phyloP scores from a whole-genome alignment of 495 filamentous ascomycete genomes.

The Thermothielavioides terrestris region DNA sequence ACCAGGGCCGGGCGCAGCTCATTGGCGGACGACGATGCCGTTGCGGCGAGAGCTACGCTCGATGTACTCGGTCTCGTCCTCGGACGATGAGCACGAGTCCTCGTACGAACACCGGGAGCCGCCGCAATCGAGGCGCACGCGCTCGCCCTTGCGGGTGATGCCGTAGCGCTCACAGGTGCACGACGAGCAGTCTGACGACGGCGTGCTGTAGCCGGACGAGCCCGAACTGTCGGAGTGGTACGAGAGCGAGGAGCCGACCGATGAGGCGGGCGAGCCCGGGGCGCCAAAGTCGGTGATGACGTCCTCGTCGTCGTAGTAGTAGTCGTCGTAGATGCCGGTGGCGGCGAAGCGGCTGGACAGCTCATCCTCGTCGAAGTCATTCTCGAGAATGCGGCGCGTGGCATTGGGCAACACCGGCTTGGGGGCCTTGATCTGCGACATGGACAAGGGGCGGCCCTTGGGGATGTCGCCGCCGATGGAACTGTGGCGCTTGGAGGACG shows the following conservation, averaged over 20 bases:
- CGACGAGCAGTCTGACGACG: constrained; percentile 41
- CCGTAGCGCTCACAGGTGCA: constrained; percentile 94
- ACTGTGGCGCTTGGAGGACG: constrained; percentile 24
- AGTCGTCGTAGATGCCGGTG: constrained; percentile 63
- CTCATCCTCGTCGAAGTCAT: constrained; percentile 60
- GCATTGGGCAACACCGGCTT: constrained; percentile 81
- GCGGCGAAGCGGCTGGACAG: constrained; percentile 64
- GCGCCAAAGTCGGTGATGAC: constrained; percentile 47
- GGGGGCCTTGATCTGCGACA: constrained; percentile 83
- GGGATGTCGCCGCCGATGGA: constrained; percentile 50
- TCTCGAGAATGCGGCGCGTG: constrained; percentile 73
- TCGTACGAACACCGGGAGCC: constrained; percentile 75
- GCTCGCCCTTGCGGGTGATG: constrained; percentile 83
- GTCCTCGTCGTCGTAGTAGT: constrained; percentile 53
- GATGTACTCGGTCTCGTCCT: constrained; percentile 56
- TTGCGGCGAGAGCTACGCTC: constrained; percentile 53
- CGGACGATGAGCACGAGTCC: constrained; percentile 49
- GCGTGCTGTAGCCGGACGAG: constrained; percentile 61
- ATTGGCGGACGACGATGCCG: constrained; percentile 63
- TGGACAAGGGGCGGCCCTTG: constrained; percentile 77
- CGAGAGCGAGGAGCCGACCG: constrained; percentile 63
- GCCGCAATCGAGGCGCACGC: constrained; percentile 90
- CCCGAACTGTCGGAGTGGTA: constrained; percentile 69
- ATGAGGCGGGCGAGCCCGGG: constrained; percentile 52
- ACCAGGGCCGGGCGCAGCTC: constrained; percentile 17